Evolutionary conservation across 495 filamentous ascomycete species (phyloP).

Genomic region (Penicillium goetzii): DNA sequence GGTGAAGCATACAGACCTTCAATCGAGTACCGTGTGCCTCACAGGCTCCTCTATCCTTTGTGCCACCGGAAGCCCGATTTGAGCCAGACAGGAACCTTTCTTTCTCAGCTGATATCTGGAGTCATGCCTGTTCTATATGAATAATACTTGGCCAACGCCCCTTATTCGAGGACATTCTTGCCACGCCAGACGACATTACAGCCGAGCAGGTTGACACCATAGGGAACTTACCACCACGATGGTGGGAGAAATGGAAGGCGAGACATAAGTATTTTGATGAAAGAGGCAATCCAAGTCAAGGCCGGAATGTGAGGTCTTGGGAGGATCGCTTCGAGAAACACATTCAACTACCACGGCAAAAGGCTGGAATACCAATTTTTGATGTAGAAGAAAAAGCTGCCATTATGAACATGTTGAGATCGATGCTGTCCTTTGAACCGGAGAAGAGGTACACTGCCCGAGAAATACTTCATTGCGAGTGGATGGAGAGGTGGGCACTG

Average conservation of each 20-base stretch:
- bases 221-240: constrained; percentile 26
- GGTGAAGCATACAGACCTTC: neutral
- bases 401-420: too few relatives aligned
- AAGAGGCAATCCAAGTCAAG: neutral
- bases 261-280: constrained; percentile 7
- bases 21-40: neutral
- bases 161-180: constrained; percentile 24
- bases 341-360: neutral
- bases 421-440: too few relatives aligned
- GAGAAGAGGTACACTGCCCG: too few relatives aligned
- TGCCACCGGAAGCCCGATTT: constrained; percentile 32
- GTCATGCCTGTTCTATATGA: constrained; percentile 39
- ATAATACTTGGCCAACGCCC: constrained; percentile 28
- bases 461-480: too few relatives aligned
- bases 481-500: too few relatives aligned
- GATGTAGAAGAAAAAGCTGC: too few relatives aligned
- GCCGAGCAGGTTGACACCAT: constrained; percentile 31
- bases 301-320: neutral
- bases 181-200: constrained; percentile 28
- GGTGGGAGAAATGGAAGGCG: constrained; percentile 30
- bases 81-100: constrained; percentile 31
- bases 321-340: neutral
- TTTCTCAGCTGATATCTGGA: constrained; percentile 44
- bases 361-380: too few relatives aligned
- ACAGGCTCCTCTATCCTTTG: neutral